Evolutionary conservation across 2,329 filamentous ascomycete species (phyloP), one percentile per base, ranked within the genome.

Genomic region (Paecilomyces dactylethromorphus): DNA sequence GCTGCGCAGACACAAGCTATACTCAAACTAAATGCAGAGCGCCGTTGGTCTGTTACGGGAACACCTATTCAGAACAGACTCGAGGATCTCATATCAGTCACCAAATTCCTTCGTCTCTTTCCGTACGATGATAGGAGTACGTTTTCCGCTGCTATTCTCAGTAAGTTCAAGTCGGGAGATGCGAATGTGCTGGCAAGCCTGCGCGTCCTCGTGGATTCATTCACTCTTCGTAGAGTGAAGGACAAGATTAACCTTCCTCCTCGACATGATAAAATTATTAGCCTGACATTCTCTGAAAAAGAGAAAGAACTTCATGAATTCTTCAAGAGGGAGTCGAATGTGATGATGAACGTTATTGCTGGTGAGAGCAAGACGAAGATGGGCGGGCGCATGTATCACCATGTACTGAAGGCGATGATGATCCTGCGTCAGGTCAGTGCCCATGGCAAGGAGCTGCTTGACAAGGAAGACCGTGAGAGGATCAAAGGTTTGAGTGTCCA

Each of bases 31-130:
- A 83, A 89, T 60, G 90, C 92, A 1, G 84, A 90, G 68, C 86
- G 92, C 32, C 87, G 92, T 33, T 99, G 94, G 94, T 93, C 92
- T 2, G 91, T 97, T n/a, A 97, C 94, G 0, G 94, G 93, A 57
- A 97, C 94, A 0, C 94, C 92, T 0, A 90, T 97, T 8, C 93
- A 97, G 74, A 99, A 99, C 69, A 87, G 90, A 3, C 81, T 97
- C 2, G 92, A 95, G 64, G 94, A 99, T 71, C 81, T 97, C 22
- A 90, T 91, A 13, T 90, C 93, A 1, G 79, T 97, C 2, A 86
- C 96, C 59, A 90, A 88, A 32, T 97, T 97, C 69, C 79, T 97
- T 50, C 86, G 89, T 13, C 79, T 97, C 13, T 86, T 87, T 66
- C 93, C 93, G 0, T 97, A 97, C 68, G 87, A 96, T 61, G 88